Conservation (phyloP, 768 basidiomycete species). For the Podaxis sp. region DNA sequence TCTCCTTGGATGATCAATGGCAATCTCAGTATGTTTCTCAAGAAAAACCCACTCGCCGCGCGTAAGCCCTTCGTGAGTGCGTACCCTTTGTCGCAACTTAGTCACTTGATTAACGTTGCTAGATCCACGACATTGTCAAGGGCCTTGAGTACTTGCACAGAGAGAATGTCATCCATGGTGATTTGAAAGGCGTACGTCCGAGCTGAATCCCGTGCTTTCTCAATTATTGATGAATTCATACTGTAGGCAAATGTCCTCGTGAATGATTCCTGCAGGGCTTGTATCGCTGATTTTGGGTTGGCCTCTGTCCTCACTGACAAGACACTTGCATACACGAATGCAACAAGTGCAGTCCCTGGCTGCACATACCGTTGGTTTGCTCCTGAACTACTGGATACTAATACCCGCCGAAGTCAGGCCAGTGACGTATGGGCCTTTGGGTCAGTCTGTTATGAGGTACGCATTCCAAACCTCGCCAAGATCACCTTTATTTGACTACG, state of each 20-base stretch:
- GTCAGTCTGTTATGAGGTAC: conserved; percentile 19
- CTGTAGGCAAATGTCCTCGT: conserved; percentile 18
- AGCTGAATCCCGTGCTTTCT: too few relatives aligned
- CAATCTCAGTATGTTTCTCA: conserved; percentile 5
- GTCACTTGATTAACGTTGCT: not conserved
- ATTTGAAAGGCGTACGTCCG: conserved; percentile 9
- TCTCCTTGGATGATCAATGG: conserved; percentile 18
- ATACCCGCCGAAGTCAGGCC: not conserved
- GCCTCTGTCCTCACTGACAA: conserved; percentile 10
- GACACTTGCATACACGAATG: conserved; percentile 1
- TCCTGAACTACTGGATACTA: conserved; percentile 16
- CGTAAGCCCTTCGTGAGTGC: conserved; percentile 9
- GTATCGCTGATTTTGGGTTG: conserved; percentile 19
- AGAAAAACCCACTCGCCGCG: not conserved
- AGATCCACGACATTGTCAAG: conserved; percentile 15
- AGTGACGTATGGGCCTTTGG: conserved; percentile 22
- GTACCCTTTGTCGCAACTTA: not conserved
- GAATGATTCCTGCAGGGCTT: conserved; percentile 11
- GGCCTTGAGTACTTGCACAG: conserved; percentile 18
- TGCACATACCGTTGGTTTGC: conserved; percentile 19
- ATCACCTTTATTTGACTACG: not conserved
- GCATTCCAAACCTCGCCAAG: not conserved
- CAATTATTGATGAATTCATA: too few relatives aligned
- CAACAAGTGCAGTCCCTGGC: not conserved
- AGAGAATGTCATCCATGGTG: conserved; percentile 17